Evolutionary conservation across 2,329 filamentous ascomycete genomes (phyloP), one percentile per base, ranked within the genome.

Genomic region (Beauveria sp.): DNA sequence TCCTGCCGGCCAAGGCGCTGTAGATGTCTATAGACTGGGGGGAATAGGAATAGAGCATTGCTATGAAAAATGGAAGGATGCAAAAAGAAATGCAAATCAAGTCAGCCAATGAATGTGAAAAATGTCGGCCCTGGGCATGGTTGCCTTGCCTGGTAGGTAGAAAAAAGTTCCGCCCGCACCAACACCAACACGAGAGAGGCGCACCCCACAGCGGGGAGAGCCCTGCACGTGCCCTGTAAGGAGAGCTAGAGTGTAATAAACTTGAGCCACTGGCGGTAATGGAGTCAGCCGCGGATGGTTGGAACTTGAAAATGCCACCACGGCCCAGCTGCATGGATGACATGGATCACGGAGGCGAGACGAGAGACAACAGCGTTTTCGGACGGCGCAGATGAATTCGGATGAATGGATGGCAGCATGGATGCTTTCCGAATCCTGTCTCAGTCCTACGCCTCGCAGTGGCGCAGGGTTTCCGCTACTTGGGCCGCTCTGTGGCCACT

Each of bases 1-100:
- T 78, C 40, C 52, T 60, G 14, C 51, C 60, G 12, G 63, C 63
- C 26, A 64, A 60, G 47, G 46, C 53, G 14, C 46, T 57, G 46
- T 62, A 58, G 47, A 22, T 42, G 50, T 14, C 18, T 5, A 47
- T 20, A 38, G 34, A 40, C 14, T 50, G 38, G 30, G 56, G 45
- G 18, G 2, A n/a, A 52, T 30, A 45, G 30, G 52, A 26, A 59
- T 28, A 34, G 43, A 28, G 43, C 2, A 3, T 18, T 24, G 16
- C 34, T 22, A 9, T 18, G 42, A n/a, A 22, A 38, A 53, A 38
- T 53, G 30, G n/a, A 5, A 38, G 5, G 34, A 14, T 38, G 34
- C 16, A 24, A 56, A 28, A 7, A 30, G 16, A 30, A 45, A 8
- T 50, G 34, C 34, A 50, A 56, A 56, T 22, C 8, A 46, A 45